These are phyloP conservation scores for Ustilago tritici DNA, from an alignment of 1,284 basidiomycete species.

Conservation along the genomic window DNA sequence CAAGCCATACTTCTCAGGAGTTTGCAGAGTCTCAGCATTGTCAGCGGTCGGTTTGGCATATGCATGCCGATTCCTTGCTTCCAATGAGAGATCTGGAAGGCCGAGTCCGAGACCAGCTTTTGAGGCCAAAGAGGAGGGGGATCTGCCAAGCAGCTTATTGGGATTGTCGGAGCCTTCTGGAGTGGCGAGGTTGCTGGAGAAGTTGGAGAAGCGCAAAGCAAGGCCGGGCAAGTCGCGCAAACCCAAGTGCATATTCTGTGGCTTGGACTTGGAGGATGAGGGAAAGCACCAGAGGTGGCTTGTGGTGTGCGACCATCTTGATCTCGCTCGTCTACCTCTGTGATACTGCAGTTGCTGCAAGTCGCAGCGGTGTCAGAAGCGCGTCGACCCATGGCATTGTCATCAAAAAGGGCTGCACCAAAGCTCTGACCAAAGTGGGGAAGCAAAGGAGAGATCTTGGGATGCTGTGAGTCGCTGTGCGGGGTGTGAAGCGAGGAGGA, in stretches of 20 bases:
- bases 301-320: constrained; percentile 26
- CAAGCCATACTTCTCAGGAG: constrained; percentile 42
- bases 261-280: constrained; percentile 15
- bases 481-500: not conserved
- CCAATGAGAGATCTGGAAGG: constrained; percentile 32
- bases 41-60: not conserved
- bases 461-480: not conserved
- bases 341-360: constrained; percentile 29
- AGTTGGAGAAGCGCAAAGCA: constrained; percentile 56
- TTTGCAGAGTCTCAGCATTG: constrained; percentile 27
- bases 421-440: constrained; percentile 43
- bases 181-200: constrained; percentile 50
- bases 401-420: constrained; percentile 36
- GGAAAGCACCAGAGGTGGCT: constrained; percentile 30
- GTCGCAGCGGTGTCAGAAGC: constrained; percentile 11
- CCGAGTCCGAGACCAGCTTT: constrained; percentile 52
- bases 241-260: constrained; percentile 39
- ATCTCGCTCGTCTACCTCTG: constrained; percentile 33
- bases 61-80: constrained; percentile 14
- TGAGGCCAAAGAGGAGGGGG: constrained; percentile 10
- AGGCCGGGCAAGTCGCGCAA: constrained; percentile 45
- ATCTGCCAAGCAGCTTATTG: constrained; percentile 30
- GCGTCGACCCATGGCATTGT: constrained; percentile 9
- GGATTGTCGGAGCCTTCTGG: constrained; percentile 39
- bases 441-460: constrained; percentile 41